Evolutionary conservation across 768 basidiomycete species (phyloP).

Genomic region (Gyrodon lividus): DNA sequence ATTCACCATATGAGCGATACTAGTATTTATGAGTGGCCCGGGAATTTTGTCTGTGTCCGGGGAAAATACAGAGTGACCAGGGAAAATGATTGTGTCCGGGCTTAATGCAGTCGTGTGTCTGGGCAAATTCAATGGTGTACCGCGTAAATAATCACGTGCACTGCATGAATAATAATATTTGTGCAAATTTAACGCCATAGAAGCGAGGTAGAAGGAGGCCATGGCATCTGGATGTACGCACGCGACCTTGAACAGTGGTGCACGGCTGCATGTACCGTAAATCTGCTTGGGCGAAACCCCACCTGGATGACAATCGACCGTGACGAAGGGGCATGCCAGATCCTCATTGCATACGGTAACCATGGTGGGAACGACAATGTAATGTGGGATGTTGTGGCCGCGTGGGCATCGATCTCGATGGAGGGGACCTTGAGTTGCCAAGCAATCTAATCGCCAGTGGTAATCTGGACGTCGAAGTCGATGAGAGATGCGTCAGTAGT

Average conservation of each 20-base stretch:
- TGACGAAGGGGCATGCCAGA: constrained; percentile 96
- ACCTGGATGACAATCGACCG: constrained; percentile 99
- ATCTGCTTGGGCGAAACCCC: constrained; percentile 97
- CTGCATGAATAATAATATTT: too few species aligned
- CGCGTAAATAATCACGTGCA: too few species aligned
- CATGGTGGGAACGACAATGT: constrained; percentile 97
- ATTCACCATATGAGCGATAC: too few species aligned
- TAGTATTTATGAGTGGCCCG: too few species aligned
- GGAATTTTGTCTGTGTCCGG: too few species aligned
- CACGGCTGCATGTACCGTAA: constrained; percentile 97
- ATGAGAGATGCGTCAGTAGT: constrained; percentile 79
- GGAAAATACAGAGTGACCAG: too few species aligned
- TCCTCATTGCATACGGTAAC: constrained; percentile 99
- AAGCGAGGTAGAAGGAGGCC: too few species aligned
- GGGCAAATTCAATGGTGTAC: too few species aligned
- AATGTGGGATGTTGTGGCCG: constrained; percentile 92
- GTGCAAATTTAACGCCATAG: too few species aligned
- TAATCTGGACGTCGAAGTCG: constrained; percentile 91
- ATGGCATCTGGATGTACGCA: too few species aligned
- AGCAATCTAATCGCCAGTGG: constrained; percentile 81
- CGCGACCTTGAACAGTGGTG: constrained; percentile 87
- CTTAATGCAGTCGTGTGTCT: too few species aligned
- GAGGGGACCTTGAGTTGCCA: constrained; percentile 93
- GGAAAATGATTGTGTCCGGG: too few species aligned
- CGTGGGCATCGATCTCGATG: constrained; percentile 96